Evolutionary conservation across 129 eudicot genomes (phyloP), one percentile per base, ranked within the genome.

Genomic region (Tagetes patula): DNA sequence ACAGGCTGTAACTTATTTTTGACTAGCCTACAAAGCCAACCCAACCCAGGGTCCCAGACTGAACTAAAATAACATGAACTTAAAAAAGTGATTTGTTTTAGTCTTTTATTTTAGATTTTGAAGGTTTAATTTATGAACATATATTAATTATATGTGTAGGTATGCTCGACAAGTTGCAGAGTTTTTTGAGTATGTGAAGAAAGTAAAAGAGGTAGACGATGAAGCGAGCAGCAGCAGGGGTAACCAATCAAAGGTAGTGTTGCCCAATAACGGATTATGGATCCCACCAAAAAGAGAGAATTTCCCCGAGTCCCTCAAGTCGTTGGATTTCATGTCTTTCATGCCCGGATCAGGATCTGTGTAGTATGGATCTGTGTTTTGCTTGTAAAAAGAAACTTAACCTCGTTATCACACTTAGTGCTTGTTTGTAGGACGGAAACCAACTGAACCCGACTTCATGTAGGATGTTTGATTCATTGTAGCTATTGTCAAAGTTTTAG

Each of bases 101-200:
- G 37, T 31, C 37, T 55, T 56, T 6, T 58, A 39, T 59, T 59
- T 12, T 55, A 1, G 62, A 30, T 55, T 55, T 12, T 3, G 8
- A 4, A 3, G 49, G 74, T 52, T 58, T 13, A 8, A 34, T 38
- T 2, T 40, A 5, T 67, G 5, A n/a, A 2, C 53, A 37, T 6
- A 3, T 13, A 1, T 45, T 1, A 60, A 20, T 12, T 20, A 20
- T 73, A 11, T 59, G 60, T 84, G 89, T 75, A 92, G 98, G 87
- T 92, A 89, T 84, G 98, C 96, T 70, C 89, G 94, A 66, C 98
- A 92, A 87, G 98, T 92, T 38, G 98, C 98, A 0, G 87, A 92
- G 71, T 92, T 92, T 75, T 92, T 92, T 49, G 87, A 88, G 76
- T 92, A 78, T 65, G 98, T 92, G 80, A 89, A 92, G 89, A 87